These are phyloP conservation scores for Sphagnum magellanicum DNA, from an alignment of 228 moss, liverwort and hornwort species.

Conservation along the genomic window DNA sequence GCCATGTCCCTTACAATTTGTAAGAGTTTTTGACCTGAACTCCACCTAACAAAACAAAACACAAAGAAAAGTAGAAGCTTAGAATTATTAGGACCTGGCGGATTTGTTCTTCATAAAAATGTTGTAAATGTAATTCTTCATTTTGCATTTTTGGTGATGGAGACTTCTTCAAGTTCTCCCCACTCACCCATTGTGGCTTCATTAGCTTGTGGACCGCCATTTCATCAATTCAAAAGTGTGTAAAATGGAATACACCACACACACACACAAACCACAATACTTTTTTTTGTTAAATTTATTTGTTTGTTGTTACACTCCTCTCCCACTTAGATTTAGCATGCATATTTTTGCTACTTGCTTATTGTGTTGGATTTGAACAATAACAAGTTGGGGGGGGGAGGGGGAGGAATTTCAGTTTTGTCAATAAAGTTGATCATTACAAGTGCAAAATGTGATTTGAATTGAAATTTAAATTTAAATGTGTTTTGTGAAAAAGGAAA, in stretches of 20 bases:
- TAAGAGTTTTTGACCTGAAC: too few species aligned
- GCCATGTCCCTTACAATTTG: too few species aligned
- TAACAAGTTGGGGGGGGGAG: too few species aligned
- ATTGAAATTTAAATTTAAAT: too few species aligned
- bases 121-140: slow-evolving; percentile 1
- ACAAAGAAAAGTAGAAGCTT: neutral
- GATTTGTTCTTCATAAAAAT: neutral
- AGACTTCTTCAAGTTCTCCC: neutral
- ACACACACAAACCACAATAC: slow-evolving; percentile 8
- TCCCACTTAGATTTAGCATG: neutral
- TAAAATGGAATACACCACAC: neutral
- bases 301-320: neutral
- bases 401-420: too few species aligned
- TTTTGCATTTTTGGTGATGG: neutral
- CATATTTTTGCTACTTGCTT: neutral
- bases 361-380: too few species aligned
- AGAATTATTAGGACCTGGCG: slow-evolving; percentile 4
- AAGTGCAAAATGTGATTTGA: too few species aligned
- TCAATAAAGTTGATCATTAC: too few species aligned
- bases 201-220: slow-evolving; percentile 6
- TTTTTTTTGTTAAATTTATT: slow-evolving; percentile 15
- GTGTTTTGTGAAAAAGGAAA: too few species aligned
- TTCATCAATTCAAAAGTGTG: neutral
- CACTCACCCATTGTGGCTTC: slow-evolving; percentile 1
- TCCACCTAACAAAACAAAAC: neutral